phyloP scores from a whole-genome alignment of 2,329 filamentous ascomycete species.

The Neophaeococcomyces aloes region DNA sequence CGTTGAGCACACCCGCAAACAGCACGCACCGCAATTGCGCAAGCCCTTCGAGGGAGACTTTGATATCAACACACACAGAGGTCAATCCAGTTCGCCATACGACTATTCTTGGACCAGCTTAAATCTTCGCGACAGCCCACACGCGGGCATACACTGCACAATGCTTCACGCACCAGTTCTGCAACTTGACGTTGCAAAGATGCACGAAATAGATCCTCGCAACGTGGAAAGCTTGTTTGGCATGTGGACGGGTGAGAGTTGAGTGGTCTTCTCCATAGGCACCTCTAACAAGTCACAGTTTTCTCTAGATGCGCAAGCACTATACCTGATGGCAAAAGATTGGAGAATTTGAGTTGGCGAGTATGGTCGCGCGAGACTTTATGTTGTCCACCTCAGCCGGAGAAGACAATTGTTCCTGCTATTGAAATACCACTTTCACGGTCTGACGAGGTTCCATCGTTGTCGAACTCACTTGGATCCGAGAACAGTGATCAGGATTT shows the following conservation, averaged over 20 bases:
- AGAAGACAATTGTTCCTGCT: slow-evolving; percentile 42
- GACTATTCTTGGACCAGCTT: background rate
- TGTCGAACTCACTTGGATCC: slow-evolving; percentile 70
- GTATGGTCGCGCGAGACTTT: slow-evolving; percentile 91
- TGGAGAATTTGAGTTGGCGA: slow-evolving; percentile 94
- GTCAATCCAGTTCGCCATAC: background rate
- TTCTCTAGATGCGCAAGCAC: slow-evolving; percentile 92
- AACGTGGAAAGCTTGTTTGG: slow-evolving; percentile 89
- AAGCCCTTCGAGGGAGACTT: background rate
- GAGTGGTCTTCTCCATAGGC: background rate
- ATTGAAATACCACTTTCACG: slow-evolving; percentile 31
- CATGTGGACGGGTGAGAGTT: slow-evolving; percentile 83
- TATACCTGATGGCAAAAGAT: slow-evolving; percentile 78
- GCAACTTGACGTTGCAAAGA: slow-evolving; percentile 80
- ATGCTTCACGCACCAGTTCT: slow-evolving; percentile 58
- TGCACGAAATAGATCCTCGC: slow-evolving; percentile 87
- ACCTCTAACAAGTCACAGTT: slow-evolving; percentile 36
- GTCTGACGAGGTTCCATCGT: slow-evolving; percentile 51
- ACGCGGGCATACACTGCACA: slow-evolving; percentile 6
- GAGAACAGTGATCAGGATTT: slow-evolving; percentile 37
- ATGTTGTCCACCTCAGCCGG: slow-evolving; percentile 61
- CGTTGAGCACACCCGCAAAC: background rate
- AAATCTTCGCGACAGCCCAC: background rate
- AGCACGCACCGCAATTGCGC: background rate
- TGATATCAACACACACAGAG: background rate